Conservation (phyloP, 257 asterid genomes). For the Scutellaria barbata region DNA sequence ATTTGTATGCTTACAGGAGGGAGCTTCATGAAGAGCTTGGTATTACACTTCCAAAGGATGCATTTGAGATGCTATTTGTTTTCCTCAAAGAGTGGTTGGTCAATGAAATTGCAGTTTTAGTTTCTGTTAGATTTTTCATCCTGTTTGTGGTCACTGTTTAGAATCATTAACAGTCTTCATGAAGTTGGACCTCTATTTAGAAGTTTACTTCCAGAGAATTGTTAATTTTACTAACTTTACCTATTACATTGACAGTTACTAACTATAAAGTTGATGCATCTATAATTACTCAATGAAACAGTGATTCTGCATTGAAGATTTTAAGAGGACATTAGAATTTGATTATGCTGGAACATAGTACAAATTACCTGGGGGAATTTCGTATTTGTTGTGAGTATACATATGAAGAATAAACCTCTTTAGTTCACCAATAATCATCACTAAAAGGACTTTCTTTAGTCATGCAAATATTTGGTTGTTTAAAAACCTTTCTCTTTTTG, state of each 20-base stretch:
- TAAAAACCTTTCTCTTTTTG: no score
- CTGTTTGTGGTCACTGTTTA: slow-evolving; percentile 4
- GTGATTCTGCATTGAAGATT: not conserved
- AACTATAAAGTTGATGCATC: slow-evolving; percentile 7
- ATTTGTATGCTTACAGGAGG: slow-evolving; percentile 64
- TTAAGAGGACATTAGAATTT: not conserved
- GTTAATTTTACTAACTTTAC: not conserved
- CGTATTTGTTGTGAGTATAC: not conserved
- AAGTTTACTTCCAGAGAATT: slow-evolving; percentile 3
- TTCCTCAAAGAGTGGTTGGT: slow-evolving; percentile 86
- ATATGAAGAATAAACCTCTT: not conserved
- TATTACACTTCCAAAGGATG: slow-evolving; percentile 82
- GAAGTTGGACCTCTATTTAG: slow-evolving; percentile 5
- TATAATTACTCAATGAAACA: slow-evolving; percentile 1
- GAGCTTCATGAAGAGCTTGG: slow-evolving; percentile 99
- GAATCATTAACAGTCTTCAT: slow-evolving; percentile 3
- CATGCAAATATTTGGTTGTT: no score
- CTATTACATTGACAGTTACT: slow-evolving; percentile 2
- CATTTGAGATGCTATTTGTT: slow-evolving; percentile 78
- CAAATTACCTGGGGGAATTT: slow-evolving; percentile 1
- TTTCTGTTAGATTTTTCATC: slow-evolving; percentile 30
- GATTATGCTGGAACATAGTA: not conserved
- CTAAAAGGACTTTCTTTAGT: no score
- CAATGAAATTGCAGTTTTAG: slow-evolving; percentile 33
- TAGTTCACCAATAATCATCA: not conserved